Evolutionary conservation across 805 yeast species (phyloP), one percentile per base, ranked within the genome.

Genomic region (Lipomyces sp.): DNA sequence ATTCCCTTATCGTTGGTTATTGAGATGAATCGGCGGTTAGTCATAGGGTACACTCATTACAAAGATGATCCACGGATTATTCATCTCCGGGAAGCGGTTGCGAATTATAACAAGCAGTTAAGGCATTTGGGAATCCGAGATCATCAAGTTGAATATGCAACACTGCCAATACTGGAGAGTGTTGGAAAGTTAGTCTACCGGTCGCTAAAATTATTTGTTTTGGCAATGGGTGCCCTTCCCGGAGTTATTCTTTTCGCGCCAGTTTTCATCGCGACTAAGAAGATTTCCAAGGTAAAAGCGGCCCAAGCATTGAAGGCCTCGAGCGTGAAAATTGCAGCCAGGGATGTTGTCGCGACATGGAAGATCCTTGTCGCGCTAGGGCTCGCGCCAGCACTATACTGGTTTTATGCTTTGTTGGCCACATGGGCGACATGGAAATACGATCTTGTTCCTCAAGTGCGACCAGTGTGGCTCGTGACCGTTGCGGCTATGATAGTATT

Each of bases 311-410:
- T 95, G 67, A 93, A 92, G 10, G 88, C 84, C 6, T 92, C 98
- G 0, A 84, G 92, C 0, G 99, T 95, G 30, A 95, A 95, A 76
- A 88, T 95, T 67, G 87, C 87, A 74, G 99, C 97, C 18, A 89
- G 87, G 64, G 99, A 95, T 77, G 98, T 95, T 33, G 85, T 95
- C 66, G 98, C 98, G 1, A 93, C 98, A 1, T 95, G 99, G 99
- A 95, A 95, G 78, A 88, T 95, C 57, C 81, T 95, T 69, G 92
- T 94, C 51, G 87, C 93, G 42, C 84, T 95, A 85, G 96, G 94
- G 4, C 79, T 91, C 62, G 96, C 98, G 0, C 99, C 99, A 2
- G 76, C 91, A 53, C 80, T 95, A 35, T 95, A 94, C 80, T 85
- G 87, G 48, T 81, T 90, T 64, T 95, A 95, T 78, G 92, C 98